A percentile compares a stretch with the other conserved stretches of the same genome.
Evolutionary conservation across 2,329 filamentous ascomycete genomes (phyloP).

Genomic region (Fusarium tanahbumbuense): DNA sequence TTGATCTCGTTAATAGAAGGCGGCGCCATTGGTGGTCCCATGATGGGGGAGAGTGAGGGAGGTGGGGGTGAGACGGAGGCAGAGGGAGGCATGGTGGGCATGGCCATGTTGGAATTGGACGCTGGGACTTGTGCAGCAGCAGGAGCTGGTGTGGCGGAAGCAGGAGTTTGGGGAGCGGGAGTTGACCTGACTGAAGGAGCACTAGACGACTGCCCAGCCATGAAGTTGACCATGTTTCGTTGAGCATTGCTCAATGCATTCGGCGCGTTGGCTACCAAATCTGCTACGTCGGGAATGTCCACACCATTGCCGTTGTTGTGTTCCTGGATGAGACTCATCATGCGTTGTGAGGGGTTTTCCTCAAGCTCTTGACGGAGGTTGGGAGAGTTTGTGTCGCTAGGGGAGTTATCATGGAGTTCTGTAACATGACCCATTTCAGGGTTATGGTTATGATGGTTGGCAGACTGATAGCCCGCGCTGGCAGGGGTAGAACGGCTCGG

Average conservation of each 20-base stretch:
- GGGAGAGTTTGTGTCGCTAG: conserved; percentile 59
- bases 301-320: conserved; percentile 60
- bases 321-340: conserved; percentile 74
- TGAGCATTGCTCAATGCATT: conserved; percentile 68
- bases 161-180: conserved; percentile 25
- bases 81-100: conserved; percentile 38
- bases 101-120: conserved; percentile 31
- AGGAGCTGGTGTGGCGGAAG: conserved; percentile 14
- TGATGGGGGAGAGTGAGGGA: conserved; percentile 62
- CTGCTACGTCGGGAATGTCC: conserved; percentile 63
- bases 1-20: conserved; percentile 72
- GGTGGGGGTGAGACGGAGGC: conserved; percentile 46
- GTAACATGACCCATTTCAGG: conserved; percentile 68
- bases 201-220: conserved; percentile 60
- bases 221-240: conserved; percentile 69
- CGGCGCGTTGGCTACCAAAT: conserved; percentile 65
- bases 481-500: conserved; percentile 25
- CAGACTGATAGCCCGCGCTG: conserved; percentile 42
- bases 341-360: conserved; percentile 68
- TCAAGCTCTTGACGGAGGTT: conserved; percentile 68
- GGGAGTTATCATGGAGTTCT: conserved; percentile 67
- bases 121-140: conserved; percentile 21
- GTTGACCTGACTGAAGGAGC: conserved; percentile 40
- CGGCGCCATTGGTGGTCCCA: conserved; percentile 57
- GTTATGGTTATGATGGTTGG: conserved; percentile 51